These are phyloP conservation scores for Venturia oleaginea DNA, from an alignment of 2,329 filamentous ascomycete genomes.

Conservation along the genomic window DNA sequence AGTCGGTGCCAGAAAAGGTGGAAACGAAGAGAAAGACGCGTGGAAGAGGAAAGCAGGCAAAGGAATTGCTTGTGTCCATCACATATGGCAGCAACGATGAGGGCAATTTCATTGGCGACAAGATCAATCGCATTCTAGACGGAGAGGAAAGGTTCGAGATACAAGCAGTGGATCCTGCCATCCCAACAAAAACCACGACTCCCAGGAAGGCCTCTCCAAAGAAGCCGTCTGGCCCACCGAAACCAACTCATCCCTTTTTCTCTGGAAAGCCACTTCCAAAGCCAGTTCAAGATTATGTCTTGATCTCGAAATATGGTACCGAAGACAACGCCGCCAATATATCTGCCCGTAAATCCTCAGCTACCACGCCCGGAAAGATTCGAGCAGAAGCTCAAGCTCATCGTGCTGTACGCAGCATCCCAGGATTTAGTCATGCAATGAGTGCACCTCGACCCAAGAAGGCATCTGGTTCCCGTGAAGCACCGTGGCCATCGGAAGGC, in stretches of 20 bases:
- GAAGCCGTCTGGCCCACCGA: conserved; percentile 16
- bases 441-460: background rate
- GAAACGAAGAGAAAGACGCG: conserved; percentile 37
- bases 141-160: conserved; percentile 2
- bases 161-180: background rate
- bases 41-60: conserved; percentile 19
- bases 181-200: background rate
- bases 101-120: background rate
- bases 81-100: background rate
- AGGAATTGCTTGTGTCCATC: conserved; percentile 13
- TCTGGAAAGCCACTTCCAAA: conserved; percentile 33
- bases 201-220: background rate
- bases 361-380: conserved; percentile 40
- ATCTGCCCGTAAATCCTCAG: conserved; percentile 20
- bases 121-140: conserved; percentile 7
- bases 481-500: conserved; percentile 59
- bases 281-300: background rate
- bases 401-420: background rate
- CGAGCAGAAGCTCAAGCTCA: conserved; percentile 23
- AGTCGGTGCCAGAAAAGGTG: conserved; percentile 25
- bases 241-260: conserved; percentile 60
- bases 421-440: background rate
- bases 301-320: background rate
- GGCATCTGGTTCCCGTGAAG: conserved; percentile 1
- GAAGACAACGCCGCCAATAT: background rate